Base-by-base conservation (phyloP, 2,329 filamentous ascomycete genomes). In the Eurotiales sp. region DNA sequence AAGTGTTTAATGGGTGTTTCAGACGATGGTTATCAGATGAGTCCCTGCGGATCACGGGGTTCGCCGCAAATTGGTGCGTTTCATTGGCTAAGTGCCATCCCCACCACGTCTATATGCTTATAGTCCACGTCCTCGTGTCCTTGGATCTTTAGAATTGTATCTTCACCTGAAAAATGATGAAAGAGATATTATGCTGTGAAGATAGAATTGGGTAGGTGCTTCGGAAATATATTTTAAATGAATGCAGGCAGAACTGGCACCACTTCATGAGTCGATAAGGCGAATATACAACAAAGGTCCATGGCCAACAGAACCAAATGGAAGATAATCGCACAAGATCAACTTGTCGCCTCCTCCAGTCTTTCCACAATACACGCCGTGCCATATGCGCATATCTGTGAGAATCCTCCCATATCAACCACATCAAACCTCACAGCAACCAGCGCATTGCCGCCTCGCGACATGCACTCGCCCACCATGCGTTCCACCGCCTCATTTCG, bases 331-430 rank as follows among this genome's bases (percentile, higher is more conserved):
- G n/a, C n/a, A n/a, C n/a, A n/a, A n/a, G n/a, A n/a, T 36, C 17
- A n/a, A 19, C 4, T 14, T 21, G 12, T 25, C 42, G 42, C 29
- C 42, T 50, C 50, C 37, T 80, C 75, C 50, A 82, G 64, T 69
- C 78, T 82, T 66, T 83, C 79, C 22, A 83, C 72, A 11, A 81
- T 58, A 46, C 75, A 78, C 2, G 81, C 81, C 3, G 81, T 84
- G 2, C 81, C 81, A 60, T 83, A 84, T 0, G 80, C 80, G 54
- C 78, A 81, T 36, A 80, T 77, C 66, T 83, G 80, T 2, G 78
- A 77, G 59, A 79, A 83, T 2, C 76, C 74, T 23, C 73, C 77
- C 56, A 82, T 65, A 54, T 80, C 79, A 4, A 74, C 74, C 2
- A 77, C 72, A 59, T 84, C 81, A 58, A 84, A 84, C 39, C 80